Evolutionary conservation across 2,329 filamentous ascomycete genomes (phyloP).

Genomic region (Aspergillus pseudotamarii): DNA sequence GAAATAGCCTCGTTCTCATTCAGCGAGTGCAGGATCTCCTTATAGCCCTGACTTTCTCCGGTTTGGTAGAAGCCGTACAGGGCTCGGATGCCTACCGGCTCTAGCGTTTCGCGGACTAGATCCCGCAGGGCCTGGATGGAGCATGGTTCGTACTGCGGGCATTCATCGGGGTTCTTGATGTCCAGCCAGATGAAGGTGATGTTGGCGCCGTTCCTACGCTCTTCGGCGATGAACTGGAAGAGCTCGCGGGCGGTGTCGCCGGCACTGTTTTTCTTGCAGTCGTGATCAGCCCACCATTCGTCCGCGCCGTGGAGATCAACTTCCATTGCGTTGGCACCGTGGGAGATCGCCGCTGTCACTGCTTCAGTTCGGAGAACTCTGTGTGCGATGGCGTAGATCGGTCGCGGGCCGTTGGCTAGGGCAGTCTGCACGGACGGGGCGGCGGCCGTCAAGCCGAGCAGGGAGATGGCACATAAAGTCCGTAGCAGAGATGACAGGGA

Average conservation of each 20-base stretch:
- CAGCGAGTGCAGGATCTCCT: slow-evolving; percentile 11
- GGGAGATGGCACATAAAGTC: not conserved
- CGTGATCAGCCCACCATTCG: slow-evolving; percentile 25
- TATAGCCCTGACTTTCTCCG: slow-evolving; percentile 10
- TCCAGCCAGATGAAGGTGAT: slow-evolving; percentile 27
- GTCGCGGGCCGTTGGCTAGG: slow-evolving; percentile 34
- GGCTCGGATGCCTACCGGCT: slow-evolving; percentile 15
- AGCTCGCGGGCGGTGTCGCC: slow-evolving; percentile 9
- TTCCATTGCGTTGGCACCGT: slow-evolving; percentile 26
- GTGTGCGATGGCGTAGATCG: slow-evolving; percentile 47
- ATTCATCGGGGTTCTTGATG: slow-evolving; percentile 25
- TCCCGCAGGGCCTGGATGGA: slow-evolving; percentile 19
- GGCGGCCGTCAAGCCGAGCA: not conserved
- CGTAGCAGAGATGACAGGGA: not conserved
- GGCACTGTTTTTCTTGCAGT: slow-evolving; percentile 8
- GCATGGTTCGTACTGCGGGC: slow-evolving; percentile 8
- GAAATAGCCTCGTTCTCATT: slow-evolving; percentile 6
- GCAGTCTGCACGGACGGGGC: not conserved
- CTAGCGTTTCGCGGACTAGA: slow-evolving; percentile 17
- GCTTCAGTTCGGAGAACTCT: slow-evolving; percentile 13
- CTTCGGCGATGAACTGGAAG: slow-evolving; percentile 19
- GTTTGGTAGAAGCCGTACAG: slow-evolving; percentile 22
- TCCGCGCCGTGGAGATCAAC: slow-evolving; percentile 21
- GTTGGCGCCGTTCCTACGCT: slow-evolving; percentile 8
- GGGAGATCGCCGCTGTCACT: slow-evolving; percentile 15